Evolutionary conservation across 2,329 filamentous ascomycete genomes (phyloP).

Genomic region (Talaromyces verruculosus): DNA sequence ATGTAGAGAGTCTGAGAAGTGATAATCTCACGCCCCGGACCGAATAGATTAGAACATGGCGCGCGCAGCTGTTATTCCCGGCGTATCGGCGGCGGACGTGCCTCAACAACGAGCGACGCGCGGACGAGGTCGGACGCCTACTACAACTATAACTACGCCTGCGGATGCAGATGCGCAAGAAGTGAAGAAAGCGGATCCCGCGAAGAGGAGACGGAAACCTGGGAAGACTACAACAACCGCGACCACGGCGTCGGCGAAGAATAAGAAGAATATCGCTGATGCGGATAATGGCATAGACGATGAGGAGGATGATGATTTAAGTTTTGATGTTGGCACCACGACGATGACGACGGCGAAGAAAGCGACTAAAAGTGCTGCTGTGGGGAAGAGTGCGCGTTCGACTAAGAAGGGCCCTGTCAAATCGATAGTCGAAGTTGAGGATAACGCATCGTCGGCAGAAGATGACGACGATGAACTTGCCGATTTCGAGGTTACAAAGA

Average conservation of each 20-base stretch:
- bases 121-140: conserved; percentile 13
- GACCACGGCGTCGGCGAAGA: conserved; percentile 15
- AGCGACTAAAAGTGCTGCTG: conserved; percentile 17
- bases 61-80: conserved; percentile 20
- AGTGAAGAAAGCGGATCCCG: conserved; percentile 4
- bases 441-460: conserved; percentile 3
- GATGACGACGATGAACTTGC: conserved; percentile 31
- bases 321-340: background rate
- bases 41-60: conserved; percentile 10
- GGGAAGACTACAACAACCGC: background rate
- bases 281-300: background rate
- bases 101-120: conserved; percentile 14
- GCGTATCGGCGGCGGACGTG: conserved; percentile 2
- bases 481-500: conserved; percentile 26
- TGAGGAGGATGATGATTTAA: conserved; percentile 16
- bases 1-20: background rate
- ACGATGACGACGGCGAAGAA: background rate
- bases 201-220: conserved; percentile 18
- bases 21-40: background rate
- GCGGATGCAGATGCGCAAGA: background rate
- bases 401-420: background rate
- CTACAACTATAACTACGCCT: background rate
- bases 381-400: background rate
- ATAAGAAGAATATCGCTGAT: background rate
- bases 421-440: background rate